phyloP scores from a whole-genome alignment of 169 alveolate species.

The Perkinsus olseni region DNA sequence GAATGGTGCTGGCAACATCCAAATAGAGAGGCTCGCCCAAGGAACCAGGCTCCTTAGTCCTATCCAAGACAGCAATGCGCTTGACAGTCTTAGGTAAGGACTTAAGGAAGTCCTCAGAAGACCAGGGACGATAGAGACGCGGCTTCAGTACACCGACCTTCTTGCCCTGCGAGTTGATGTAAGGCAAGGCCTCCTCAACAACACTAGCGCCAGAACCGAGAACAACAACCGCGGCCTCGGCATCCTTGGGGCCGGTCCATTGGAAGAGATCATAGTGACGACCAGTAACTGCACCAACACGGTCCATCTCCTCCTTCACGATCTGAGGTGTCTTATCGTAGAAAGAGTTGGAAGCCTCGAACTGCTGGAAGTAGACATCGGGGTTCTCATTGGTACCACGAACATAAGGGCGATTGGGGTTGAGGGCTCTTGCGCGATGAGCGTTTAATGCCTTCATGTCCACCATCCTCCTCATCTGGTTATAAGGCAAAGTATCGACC shows the following conservation, averaged over 20 bases:
- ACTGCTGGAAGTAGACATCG: constrained; percentile 42
- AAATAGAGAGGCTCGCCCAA: constrained; percentile 43
- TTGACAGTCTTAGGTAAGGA: constrained; percentile 30
- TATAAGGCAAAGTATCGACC: background rate
- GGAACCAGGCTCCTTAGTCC: constrained; percentile 43
- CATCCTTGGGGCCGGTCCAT: constrained; percentile 35
- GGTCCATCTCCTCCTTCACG: constrained; percentile 34
- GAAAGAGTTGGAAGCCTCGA: constrained; percentile 42
- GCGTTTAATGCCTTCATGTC: background rate
- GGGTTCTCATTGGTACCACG: constrained; percentile 48
- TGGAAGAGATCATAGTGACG: constrained; percentile 38
- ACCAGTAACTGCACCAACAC: constrained; percentile 35
- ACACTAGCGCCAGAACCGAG: constrained; percentile 50
- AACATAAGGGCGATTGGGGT: constrained; percentile 46
- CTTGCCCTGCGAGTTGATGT: constrained; percentile 6
- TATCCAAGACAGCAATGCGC: constrained; percentile 42
- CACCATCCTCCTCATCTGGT: background rate
- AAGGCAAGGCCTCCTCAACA: constrained; percentile 34
- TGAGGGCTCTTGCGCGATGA: constrained; percentile 21
- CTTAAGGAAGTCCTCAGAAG: constrained; percentile 30
- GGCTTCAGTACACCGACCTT: constrained; percentile 41
- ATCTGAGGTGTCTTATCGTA: constrained; percentile 39
- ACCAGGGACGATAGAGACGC: constrained; percentile 50
- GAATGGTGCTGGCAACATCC: constrained; percentile 35
- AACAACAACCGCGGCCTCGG: constrained; percentile 30